These are phyloP conservation scores for Adansonia grandidieri DNA, from an alignment of 441 rosid genomes.

Conservation along the genomic window DNA sequence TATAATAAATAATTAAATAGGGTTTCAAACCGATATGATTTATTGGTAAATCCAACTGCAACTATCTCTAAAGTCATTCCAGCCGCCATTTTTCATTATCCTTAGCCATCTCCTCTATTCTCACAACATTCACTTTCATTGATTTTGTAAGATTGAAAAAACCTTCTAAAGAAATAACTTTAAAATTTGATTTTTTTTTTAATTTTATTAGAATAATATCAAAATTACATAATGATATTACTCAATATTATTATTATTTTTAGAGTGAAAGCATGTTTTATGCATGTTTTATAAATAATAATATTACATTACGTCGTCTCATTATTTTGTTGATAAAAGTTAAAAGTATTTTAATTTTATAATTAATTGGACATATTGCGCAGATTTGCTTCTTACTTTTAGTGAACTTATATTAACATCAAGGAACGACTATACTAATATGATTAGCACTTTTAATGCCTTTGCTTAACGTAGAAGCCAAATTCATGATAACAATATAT, in stretches of 20 bases:
- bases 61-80: too few relatives aligned
- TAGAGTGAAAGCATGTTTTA: background rate
- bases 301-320: background rate
- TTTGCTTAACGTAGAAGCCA: background rate
- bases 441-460: background rate
- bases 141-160: too few relatives aligned
- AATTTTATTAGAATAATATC: background rate
- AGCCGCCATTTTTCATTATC: too few relatives aligned
- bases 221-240: too few relatives aligned
- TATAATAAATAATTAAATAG: too few relatives aligned
- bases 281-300: background rate
- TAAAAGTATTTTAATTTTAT: background rate
- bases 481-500: background rate
- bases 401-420: background rate
- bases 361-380: background rate
- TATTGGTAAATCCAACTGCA: too few relatives aligned
- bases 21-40: too few relatives aligned
- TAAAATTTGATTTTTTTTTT: too few relatives aligned
- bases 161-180: too few relatives aligned
- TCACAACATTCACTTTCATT: too few relatives aligned
- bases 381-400: background rate
- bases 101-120: too few relatives aligned
- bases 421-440: background rate
- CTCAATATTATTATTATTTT: too few relatives aligned
- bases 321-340: background rate